phyloP scores from a whole-genome alignment of 192 early-diverging fungal species.

The Entomortierella chlamydospora region DNA sequence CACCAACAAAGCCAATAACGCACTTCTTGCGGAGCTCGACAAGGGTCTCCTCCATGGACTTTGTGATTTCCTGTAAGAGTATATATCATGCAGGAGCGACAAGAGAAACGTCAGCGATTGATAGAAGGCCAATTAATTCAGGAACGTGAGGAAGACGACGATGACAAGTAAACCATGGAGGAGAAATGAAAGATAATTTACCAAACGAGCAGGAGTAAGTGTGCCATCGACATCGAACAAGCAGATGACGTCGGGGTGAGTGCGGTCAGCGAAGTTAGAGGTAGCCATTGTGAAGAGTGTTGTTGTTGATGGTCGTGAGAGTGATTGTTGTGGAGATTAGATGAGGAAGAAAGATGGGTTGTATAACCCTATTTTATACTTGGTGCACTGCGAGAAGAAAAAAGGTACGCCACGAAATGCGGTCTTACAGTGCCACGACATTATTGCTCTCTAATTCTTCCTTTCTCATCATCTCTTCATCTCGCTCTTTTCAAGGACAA shows the following conservation, averaged over 20 bases:
- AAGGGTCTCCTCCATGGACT: slow-evolving; percentile 82
- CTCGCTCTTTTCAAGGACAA: not conserved
- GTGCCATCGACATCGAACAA: slow-evolving; percentile 99
- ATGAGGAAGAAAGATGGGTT: slow-evolving; percentile 3
- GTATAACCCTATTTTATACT: not conserved
- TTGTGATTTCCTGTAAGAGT: slow-evolving; percentile 72
- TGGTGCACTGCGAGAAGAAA: not conserved
- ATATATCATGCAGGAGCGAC: not conserved
- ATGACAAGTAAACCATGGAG: not conserved
- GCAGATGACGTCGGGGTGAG: slow-evolving; percentile 83
- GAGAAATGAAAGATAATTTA: slow-evolving; percentile 50
- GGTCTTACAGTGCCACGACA: too few species aligned
- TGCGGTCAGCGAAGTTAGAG: slow-evolving; percentile 65
- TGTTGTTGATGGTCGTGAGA: not conserved
- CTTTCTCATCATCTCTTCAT: slow-evolving; percentile 7
- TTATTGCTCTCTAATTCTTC: not conserved
- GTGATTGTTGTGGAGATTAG: not conserved
- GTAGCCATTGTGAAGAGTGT: not conserved
- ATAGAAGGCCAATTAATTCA: too few species aligned
- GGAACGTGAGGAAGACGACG: too few species aligned
- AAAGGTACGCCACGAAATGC: too few species aligned
- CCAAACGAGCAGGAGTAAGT: slow-evolving; percentile 93
- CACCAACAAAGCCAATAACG: slow-evolving; percentile 97
- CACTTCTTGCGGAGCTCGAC: slow-evolving; percentile 86
- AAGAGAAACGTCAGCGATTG: not conserved